These are phyloP conservation scores for Colletotrichum acutatum DNA, from an alignment of 2,329 filamentous ascomycete genomes.

Conservation along the genomic window DNA sequence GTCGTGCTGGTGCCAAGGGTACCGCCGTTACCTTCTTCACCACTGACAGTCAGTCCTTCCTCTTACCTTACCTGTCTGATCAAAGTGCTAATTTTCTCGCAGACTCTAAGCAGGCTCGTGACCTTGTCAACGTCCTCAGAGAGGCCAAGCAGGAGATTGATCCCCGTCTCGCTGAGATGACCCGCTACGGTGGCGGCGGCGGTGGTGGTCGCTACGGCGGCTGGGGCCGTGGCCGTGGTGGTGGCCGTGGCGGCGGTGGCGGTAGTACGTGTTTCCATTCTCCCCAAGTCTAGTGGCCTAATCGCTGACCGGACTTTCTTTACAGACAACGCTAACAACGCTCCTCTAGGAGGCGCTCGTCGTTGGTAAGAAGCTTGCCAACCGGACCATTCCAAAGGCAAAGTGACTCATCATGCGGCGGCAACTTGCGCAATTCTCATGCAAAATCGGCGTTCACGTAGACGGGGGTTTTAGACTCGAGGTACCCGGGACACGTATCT, in stretches of 20 bases:
- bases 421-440: slow-evolving; percentile 31
- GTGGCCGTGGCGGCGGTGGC: slow-evolving; percentile 56
- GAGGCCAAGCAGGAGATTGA: slow-evolving; percentile 99
- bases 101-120: slow-evolving; percentile 96
- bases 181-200: slow-evolving; percentile 87
- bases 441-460: slow-evolving; percentile 36
- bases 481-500: slow-evolving; percentile 13
- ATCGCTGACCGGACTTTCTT: slow-evolving; percentile 41
- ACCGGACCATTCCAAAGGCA: background rate
- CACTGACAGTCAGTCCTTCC: slow-evolving; percentile 87
- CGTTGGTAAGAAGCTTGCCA: slow-evolving; percentile 56
- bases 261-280: slow-evolving; percentile 57
- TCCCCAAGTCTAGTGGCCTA: slow-evolving; percentile 41
- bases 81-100: slow-evolving; percentile 47
- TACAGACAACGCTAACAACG: slow-evolving; percentile 60
- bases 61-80: background rate
- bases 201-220: slow-evolving; percentile 79
- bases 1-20: slow-evolving; percentile 92
- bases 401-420: slow-evolving; percentile 28
- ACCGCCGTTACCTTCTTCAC: slow-evolving; percentile 99
- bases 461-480: slow-evolving; percentile 31
- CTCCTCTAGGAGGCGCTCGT: slow-evolving; percentile 58
- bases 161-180: slow-evolving; percentile 95
- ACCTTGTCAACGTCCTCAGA: slow-evolving; percentile 90
- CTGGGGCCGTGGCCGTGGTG: slow-evolving; percentile 72